These are phyloP conservation scores for Aspergillus oerlinghausenensis DNA, from an alignment of 2,329 filamentous ascomycete species.

Conservation along the genomic window DNA sequence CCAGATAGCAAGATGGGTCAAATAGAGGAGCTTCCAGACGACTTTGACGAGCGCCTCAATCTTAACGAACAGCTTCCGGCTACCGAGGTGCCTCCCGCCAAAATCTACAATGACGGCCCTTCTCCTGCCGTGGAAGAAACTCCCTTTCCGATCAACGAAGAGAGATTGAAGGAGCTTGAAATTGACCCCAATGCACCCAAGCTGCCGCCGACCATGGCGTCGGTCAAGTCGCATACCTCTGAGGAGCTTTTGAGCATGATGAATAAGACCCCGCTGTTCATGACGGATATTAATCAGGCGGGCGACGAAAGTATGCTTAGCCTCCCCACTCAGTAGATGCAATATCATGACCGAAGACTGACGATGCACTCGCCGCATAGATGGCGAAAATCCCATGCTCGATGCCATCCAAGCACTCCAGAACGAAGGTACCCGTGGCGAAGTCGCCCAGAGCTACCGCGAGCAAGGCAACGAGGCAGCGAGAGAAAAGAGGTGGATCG, in stretches of 20 bases:
- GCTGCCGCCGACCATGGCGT: constrained; percentile 57
- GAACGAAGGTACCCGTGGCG: constrained; percentile 84
- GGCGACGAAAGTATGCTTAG: constrained; percentile 47
- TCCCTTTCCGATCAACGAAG: constrained; percentile 38
- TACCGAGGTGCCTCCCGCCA: constrained; percentile 5
- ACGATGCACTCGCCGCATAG: constrained; percentile 19
- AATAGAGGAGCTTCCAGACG: constrained; percentile 48
- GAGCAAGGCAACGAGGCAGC: constrained; percentile 91
- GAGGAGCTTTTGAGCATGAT: constrained; percentile 61
- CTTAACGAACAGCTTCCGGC: constrained; percentile 33
- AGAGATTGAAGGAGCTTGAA: constrained; percentile 26
- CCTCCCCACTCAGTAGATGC: neutral
- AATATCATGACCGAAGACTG: neutral
- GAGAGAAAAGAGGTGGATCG: constrained; percentile 64
- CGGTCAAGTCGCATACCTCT: constrained; percentile 51
- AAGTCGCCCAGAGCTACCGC: constrained; percentile 80
- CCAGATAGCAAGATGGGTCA: constrained; percentile 44
- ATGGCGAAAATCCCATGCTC: constrained; percentile 72
- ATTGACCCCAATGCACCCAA: constrained; percentile 35
- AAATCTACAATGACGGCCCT: constrained; percentile 1
- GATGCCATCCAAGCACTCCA: constrained; percentile 86
- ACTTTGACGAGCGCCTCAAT: constrained; percentile 45
- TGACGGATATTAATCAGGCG: constrained; percentile 75
- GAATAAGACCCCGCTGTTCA: constrained; percentile 80
- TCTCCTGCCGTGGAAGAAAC: constrained; percentile 26